Evolutionary conservation across 31 red algal genomes (phyloP), one percentile per base, ranked within the genome.

Genomic region (Bonnemaisonia californica): DNA sequence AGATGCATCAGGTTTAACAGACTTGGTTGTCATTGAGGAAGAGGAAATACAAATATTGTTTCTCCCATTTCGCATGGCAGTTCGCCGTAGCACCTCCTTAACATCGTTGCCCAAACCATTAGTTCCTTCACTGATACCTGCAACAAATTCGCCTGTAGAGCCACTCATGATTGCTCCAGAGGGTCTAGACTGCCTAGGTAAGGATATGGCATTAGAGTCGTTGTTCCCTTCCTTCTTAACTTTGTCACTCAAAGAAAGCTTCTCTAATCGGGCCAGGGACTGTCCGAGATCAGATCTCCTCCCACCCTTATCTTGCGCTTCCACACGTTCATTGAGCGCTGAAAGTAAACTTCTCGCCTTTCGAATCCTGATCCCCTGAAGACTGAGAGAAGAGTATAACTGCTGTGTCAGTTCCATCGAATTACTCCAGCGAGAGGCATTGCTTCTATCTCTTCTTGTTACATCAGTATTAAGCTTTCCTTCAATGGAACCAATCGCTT

Each of bases 221-320:
- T 51, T 7, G 45, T 7, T 16, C 9, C 16, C 45, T 51, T 51
- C 45, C 7, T 51, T 51, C 23, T 32, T 68, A 23, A 19, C 5
- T 36, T 4, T 68, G n/a, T 93, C 81, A 32, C 78, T 13, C 51
- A 83, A 22, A 90, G 87, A 39, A 26, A 94, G 62, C 86, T 91
- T 63, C 81, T 94, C 79, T 31, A 74, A 45, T 63, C 95, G 60
- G 68, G 92, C 69, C 4, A 90, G 33, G 57, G 92, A 88, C 41
- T 77, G 74, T 80, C 92, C 84, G 74, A 93, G 71, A 60, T 66
- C 57, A 3, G 83, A 68, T 16, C 54, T 47, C 23, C 70, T 34
- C 37, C 68, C 80, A 55, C 82, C 62, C 28, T 48, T 56, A 33
- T 79, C 75, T n/a, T 67, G 67, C 56, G 63, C 76, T 66, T 89